Evolutionary conservation across 805 yeast species (phyloP).

Genomic region (Barnettozyma botsteinii): DNA sequence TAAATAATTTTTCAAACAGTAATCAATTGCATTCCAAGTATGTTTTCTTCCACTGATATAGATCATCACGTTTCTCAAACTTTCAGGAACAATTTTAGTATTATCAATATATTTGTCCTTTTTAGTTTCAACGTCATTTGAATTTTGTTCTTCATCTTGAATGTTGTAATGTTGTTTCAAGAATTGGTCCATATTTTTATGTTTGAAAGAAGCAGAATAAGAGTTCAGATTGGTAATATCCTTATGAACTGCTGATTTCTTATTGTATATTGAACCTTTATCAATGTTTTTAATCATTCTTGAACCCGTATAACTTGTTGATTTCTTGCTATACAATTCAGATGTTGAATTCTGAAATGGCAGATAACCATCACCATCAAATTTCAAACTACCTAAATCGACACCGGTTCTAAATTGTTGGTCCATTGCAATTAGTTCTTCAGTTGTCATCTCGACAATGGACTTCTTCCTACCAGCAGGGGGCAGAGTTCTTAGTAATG

Average conservation of each 20-base stretch:
- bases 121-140: not conserved
- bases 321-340: not conserved
- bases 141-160: not conserved
- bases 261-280: constrained; percentile 12
- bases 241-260: constrained; percentile 4
- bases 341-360: constrained; percentile 10
- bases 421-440: constrained; percentile 24
- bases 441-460: constrained; percentile 23
- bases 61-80: constrained; percentile 18
- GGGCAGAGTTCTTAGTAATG: too few relatives aligned
- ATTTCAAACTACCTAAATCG: constrained; percentile 17
- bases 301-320: constrained; percentile 1
- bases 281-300: constrained; percentile 19
- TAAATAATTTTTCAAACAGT: constrained; percentile 17
- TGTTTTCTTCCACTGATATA: constrained; percentile 56
- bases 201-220: constrained; percentile 17
- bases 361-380: constrained; percentile 23
- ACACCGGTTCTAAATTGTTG: constrained; percentile 20
- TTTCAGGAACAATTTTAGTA: constrained; percentile 12
- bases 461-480: constrained; percentile 25
- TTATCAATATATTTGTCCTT: not conserved
- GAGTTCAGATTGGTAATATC: constrained; percentile 15
- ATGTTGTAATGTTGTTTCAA: constrained; percentile 7
- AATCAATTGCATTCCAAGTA: constrained; percentile 26
- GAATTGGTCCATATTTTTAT: constrained; percentile 13